Base-by-base conservation (phyloP, 179 eudicot species). In the Patellifolia procumbens region DNA sequence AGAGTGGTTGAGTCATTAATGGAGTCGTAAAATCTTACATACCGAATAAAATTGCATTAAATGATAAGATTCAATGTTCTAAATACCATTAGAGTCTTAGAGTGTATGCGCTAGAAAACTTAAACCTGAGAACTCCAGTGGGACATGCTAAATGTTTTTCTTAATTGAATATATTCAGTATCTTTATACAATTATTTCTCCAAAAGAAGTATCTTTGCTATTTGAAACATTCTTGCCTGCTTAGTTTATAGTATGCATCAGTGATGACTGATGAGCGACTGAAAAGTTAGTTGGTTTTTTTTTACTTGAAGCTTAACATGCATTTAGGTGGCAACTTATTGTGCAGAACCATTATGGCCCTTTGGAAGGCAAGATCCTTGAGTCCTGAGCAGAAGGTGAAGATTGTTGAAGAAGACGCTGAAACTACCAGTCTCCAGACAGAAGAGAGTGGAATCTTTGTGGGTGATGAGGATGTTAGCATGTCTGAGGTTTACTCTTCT, bases 381-480 rank as follows among this genome's bases (percentile, higher is more conserved):
- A 90, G 86, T 73, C 97, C 91, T 68, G 97, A 95, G 82, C 95
- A 91, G 81, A 93, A 92, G 90, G 94, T 86, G n/a, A 87, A 79
- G 76, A 88, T 94, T 58, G 86, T 86, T 61, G 92, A 87, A 68
- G 90, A 89, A 81, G 95, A 94, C n/a, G 80, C 88, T 77, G 97
- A 91, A 53, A 75, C 78, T 74, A 82, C 86, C 81, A 77, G 84
- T 74, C 90, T 89, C 56, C 90, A 82, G 59, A 72, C 86, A 20
- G 97, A 92, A 79, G 97, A 91, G 76, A 86, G 87, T 79, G 98
- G 95, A 62, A 81, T 89, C 24, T 85, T 89, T 77, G 53, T 88
- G 76, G 98, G 91, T 24, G 78, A 84, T 35, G 97, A 88, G 76
- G 97, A 92, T 79, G 92, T 91, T 71, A 81, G 71, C 78, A 83